These are phyloP conservation scores for Pelargonium myrrhifolium DNA, from an alignment of 441 rosid genomes.

Conservation along the genomic window DNA sequence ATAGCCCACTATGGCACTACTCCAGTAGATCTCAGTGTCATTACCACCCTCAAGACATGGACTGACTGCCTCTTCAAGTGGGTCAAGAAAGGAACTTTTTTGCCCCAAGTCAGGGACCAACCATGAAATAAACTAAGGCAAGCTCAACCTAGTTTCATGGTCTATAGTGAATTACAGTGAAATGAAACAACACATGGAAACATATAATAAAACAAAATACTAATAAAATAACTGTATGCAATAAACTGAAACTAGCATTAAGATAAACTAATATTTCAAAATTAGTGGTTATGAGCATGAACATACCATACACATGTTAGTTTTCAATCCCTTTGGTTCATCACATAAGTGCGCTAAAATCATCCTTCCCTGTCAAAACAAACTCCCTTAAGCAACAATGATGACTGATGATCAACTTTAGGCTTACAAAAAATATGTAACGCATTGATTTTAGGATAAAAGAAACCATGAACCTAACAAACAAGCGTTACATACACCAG, in stretches of 20 bases:
- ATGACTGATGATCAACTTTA: background rate
- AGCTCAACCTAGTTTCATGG: too few relatives aligned
- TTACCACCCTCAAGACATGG: background rate
- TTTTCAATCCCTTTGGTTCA: slow-evolving; percentile 95
- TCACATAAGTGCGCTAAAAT: slow-evolving; percentile 95
- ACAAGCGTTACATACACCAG: background rate
- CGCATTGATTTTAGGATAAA: slow-evolving; percentile 4
- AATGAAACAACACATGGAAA: background rate
- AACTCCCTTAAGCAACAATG: slow-evolving; percentile 19
- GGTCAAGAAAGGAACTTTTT: background rate
- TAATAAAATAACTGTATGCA: background rate
- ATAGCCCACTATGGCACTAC: background rate
- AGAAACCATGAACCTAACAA: background rate
- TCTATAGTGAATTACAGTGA: too few relatives aligned
- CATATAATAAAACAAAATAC: background rate
- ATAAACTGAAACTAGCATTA: background rate
- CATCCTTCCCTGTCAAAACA: slow-evolving; percentile 80
- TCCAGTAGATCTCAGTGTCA: background rate
- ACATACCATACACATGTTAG: slow-evolving; percentile 94
- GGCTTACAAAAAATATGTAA: background rate
- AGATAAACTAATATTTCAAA: background rate
- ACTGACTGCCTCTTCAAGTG: background rate
- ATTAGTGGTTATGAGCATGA: slow-evolving; percentile 2
- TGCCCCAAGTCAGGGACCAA: background rate
- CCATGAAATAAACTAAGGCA: background rate